Percentiles rank a stretch among this genome's conserved stretches.
Evolutionary conservation across 2,329 filamentous ascomycete species (phyloP).

Genomic region (Berkeleyomyces rouxiae): DNA sequence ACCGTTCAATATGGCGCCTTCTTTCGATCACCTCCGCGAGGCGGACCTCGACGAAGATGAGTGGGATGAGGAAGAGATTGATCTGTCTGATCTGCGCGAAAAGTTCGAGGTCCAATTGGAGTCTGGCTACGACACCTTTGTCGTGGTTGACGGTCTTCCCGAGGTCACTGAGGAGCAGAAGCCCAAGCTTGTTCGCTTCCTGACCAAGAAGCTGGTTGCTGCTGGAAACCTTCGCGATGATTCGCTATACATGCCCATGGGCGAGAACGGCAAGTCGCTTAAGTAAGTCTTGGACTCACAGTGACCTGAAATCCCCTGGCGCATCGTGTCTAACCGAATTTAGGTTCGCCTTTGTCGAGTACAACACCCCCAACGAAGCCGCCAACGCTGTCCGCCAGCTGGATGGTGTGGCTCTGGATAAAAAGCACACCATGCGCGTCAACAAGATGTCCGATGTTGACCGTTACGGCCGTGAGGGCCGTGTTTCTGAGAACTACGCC

Average conservation of each 20-base stretch:
- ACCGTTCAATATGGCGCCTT: slow-evolving; percentile 63
- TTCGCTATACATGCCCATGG: slow-evolving; percentile 83
- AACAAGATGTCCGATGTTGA: slow-evolving; percentile 99
- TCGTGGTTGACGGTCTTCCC: slow-evolving; percentile 89
- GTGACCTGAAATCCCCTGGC: neutral
- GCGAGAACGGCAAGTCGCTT: slow-evolving; percentile 70
- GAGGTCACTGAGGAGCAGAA: slow-evolving; percentile 79
- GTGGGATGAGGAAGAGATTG: slow-evolving; percentile 82
- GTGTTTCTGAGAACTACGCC: slow-evolving; percentile 80
- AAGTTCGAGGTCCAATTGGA: slow-evolving; percentile 93
- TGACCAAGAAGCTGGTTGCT: slow-evolving; percentile 79
- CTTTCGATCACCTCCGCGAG: slow-evolving; percentile 83
- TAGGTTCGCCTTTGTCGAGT: slow-evolving; percentile 95
- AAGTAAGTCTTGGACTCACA: slow-evolving; percentile 39
- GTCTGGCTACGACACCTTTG: slow-evolving; percentile 88
- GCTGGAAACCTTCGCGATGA: slow-evolving; percentile 78
- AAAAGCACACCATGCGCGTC: slow-evolving; percentile 85
- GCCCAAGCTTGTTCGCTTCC: slow-evolving; percentile 87
- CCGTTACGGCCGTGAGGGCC: slow-evolving; percentile 83
- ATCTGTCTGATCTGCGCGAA: slow-evolving; percentile 84
- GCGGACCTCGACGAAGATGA: slow-evolving; percentile 75
- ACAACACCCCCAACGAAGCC: slow-evolving; percentile 77
- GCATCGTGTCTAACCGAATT: slow-evolving; percentile 10
- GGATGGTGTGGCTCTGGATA: slow-evolving; percentile 76
- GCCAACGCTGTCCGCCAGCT: slow-evolving; percentile 77